Conservation (phyloP, 139 green algal species). For the Tetradesmus obliquus region DNA sequence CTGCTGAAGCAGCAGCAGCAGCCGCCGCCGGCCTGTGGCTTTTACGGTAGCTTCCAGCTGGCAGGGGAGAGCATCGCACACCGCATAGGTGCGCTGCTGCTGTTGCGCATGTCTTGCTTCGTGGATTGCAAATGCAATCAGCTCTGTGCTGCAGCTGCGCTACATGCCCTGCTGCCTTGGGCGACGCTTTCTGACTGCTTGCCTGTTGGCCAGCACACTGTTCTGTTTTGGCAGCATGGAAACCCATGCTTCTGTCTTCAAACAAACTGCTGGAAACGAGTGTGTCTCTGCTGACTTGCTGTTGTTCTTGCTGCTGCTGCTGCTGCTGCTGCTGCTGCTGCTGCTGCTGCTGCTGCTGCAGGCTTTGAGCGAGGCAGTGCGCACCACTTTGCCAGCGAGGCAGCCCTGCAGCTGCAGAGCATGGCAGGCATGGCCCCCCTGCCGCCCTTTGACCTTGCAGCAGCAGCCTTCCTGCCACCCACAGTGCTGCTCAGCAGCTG, state of each 20-base stretch:
- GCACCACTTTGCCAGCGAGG: conserved; percentile 1
- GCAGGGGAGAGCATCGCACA: conserved; percentile 64
- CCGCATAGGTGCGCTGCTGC: conserved; percentile 50
- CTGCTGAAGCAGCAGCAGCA: background rate
- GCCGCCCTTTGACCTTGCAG: conserved; percentile 40
- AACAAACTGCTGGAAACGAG: too few relatives aligned
- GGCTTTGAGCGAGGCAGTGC: conserved; percentile 40
- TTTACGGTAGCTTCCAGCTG: conserved; percentile 44
- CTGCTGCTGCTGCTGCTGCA: background rate
- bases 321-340: background rate
- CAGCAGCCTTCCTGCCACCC: conserved; percentile 60
- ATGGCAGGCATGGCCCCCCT: background rate
- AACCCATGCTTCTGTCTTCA: too few relatives aligned
- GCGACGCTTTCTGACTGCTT: too few relatives aligned
- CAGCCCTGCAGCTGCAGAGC: conserved; percentile 10
- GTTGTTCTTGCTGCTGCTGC: background rate
- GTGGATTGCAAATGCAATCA: too few relatives aligned
- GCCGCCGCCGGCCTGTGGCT: background rate
- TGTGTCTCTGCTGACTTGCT: too few relatives aligned
- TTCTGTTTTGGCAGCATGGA: too few relatives aligned
- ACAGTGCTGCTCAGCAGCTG: conserved; percentile 65
- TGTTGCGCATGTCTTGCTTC: background rate
- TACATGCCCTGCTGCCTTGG: too few relatives aligned
- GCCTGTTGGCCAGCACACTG: too few relatives aligned
- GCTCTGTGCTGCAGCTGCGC: background rate